Evolutionary conservation across 352 stramenopile species (phyloP).

Genomic region (Phytophthora sp.): DNA sequence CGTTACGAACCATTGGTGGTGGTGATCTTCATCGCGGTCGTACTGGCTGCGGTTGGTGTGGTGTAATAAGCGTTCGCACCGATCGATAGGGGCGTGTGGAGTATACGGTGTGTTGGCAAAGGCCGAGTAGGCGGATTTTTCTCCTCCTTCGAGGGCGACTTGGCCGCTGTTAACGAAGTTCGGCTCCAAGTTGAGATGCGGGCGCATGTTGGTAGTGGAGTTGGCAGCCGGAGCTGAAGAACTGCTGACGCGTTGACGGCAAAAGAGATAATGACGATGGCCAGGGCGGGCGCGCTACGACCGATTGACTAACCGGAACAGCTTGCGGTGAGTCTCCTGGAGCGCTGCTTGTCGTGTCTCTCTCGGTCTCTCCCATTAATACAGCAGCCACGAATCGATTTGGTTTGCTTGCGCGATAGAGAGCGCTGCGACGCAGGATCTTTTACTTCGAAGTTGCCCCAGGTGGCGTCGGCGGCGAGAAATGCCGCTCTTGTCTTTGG

Average conservation of each 20-base stretch:
- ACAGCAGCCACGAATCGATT: neutral
- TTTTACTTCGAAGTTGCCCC: neutral
- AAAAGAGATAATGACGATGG: neutral
- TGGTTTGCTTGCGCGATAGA: neutral
- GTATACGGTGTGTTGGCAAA: constrained; percentile 25
- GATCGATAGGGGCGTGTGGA: constrained; percentile 10
- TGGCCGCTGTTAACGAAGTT: constrained; percentile 14
- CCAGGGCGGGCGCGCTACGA: neutral
- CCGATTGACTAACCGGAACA: neutral
- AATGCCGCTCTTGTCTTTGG: neutral
- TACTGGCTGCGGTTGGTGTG: constrained; percentile 38
- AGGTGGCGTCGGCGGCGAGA: neutral
- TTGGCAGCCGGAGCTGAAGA: neutral
- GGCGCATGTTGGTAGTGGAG: neutral
- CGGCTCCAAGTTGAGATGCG: constrained; percentile 17
- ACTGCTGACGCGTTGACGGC: neutral
- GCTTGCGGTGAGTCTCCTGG: neutral
- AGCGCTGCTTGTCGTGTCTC: neutral
- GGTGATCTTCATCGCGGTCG: constrained; percentile 16
- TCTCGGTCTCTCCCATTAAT: neutral
- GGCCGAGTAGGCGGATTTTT: constrained; percentile 32
- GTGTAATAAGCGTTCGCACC: constrained; percentile 32
- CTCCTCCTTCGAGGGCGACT: constrained; percentile 25
- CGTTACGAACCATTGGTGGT: constrained; percentile 32
- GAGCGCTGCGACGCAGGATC: neutral